phyloP scores from a whole-genome alignment of 306 rosid species.

The Crataegus laevigata region DNA sequence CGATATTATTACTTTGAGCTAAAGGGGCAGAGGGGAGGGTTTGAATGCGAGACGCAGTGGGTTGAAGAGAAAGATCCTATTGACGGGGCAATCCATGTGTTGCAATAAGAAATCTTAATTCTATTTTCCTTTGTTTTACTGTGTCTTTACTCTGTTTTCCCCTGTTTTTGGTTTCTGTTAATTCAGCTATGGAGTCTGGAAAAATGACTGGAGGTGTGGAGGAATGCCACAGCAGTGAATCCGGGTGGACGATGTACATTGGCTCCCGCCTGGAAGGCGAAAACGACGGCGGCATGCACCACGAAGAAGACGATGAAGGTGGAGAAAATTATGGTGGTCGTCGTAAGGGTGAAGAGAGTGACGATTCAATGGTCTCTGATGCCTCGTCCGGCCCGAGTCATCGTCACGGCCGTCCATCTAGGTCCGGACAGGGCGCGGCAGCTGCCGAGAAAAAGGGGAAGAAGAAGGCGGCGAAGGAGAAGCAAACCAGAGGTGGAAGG shows the following conservation, averaged over 20 bases:
- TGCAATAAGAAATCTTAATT: too few relatives aligned
- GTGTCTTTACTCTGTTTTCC: not conserved
- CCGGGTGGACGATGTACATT: conserved; percentile 98
- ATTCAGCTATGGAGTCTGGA: conserved; percentile 48
- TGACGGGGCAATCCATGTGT: too few relatives aligned
- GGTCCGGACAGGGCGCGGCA: not conserved
- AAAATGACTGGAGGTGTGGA: conserved; percentile 51
- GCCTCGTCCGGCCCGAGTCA: conserved; percentile 87
- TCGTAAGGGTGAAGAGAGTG: conserved; percentile 47
- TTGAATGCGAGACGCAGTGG: too few relatives aligned
- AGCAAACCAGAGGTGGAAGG: not conserved
- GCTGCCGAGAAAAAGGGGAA: not conserved
- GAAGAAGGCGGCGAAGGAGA: not conserved
- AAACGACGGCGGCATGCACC: not conserved
- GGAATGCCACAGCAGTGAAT: conserved; percentile 91
- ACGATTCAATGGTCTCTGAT: conserved; percentile 97
- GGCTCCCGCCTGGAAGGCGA: conserved; percentile 52
- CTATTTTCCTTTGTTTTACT: not conserved
- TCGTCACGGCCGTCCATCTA: conserved; percentile 10
- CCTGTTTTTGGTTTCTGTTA: not conserved
- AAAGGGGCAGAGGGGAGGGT: not conserved
- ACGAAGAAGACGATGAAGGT: conserved; percentile 10
- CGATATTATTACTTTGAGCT: not conserved
- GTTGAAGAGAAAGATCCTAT: too few relatives aligned
- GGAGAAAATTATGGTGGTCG: not conserved